A percentile compares a stretch with the other conserved stretches of the same genome.
Evolutionary conservation across 805 yeast genomes (phyloP).

Genomic region (Hanseniaspora pseudoguilliermondii): DNA sequence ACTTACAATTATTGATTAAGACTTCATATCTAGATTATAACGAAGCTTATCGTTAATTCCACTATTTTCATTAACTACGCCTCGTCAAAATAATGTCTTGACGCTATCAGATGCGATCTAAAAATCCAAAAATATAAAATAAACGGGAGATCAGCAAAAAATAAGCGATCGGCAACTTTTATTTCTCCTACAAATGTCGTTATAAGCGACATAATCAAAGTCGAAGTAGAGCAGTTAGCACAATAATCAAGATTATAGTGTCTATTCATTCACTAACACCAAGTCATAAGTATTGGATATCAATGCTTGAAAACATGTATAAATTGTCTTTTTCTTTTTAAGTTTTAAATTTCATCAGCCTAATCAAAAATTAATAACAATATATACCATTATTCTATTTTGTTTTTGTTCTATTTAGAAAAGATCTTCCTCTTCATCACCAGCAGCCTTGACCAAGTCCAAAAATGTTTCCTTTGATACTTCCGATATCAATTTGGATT

Average conservation of each 20-base stretch:
- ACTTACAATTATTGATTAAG: too few relatives aligned
- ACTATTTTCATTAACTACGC: too few relatives aligned
- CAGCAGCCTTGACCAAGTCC: constrained; percentile 75
- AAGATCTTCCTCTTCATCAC: constrained; percentile 27
- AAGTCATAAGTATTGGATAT: too few relatives aligned
- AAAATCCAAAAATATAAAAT: not conserved
- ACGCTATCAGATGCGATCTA: too few relatives aligned
- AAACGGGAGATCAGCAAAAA: not conserved
- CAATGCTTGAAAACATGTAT: too few relatives aligned
- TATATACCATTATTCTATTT: not conserved
- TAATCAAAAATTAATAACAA: not conserved
- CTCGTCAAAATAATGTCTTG: too few relatives aligned
- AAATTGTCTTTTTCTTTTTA: too few relatives aligned
- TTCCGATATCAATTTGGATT: constrained; percentile 48
- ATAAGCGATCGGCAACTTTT: constrained; percentile 9
- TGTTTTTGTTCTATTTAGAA: not conserved
- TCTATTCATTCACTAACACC: too few relatives aligned
- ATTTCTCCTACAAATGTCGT: not conserved
- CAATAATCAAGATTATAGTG: too few relatives aligned
- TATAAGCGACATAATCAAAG: not conserved
- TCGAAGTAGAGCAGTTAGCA: too few relatives aligned
- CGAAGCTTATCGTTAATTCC: too few relatives aligned
- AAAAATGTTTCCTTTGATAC: constrained; percentile 80
- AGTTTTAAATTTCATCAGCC: not conserved
- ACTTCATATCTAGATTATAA: too few relatives aligned